A percentile compares a stretch with the other conserved stretches of the same genome.
Conservation (phyloP, 108 stramenopile species). For the Skeletonema costatum region DNA sequence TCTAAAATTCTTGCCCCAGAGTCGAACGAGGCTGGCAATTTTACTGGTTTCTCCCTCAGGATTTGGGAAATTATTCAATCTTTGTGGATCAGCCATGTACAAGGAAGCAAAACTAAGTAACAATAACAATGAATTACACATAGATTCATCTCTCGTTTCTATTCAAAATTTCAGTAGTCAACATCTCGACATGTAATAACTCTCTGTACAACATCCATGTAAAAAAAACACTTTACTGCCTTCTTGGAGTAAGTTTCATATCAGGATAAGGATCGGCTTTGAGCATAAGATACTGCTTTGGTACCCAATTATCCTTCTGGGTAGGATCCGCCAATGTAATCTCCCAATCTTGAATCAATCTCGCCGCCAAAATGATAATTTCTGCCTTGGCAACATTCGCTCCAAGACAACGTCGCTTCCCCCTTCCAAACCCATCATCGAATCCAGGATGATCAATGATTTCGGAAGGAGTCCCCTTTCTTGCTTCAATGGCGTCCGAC, state of each 20-base stretch:
- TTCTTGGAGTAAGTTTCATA: slow-evolving; percentile 15
- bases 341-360: slow-evolving; percentile 41
- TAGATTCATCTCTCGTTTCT: no score
- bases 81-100: no score
- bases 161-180: no score
- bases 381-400: slow-evolving; percentile 35
- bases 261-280: slow-evolving; percentile 39
- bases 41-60: no score
- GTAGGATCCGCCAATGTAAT: slow-evolving; percentile 14
- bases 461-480: slow-evolving; percentile 38
- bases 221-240: not conserved
- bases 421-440: slow-evolving; percentile 33
- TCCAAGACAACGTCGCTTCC: slow-evolving; percentile 38
- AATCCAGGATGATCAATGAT: slow-evolving; percentile 39
- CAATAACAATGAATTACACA: no score
- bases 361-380: slow-evolving; percentile 32
- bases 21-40: no score
- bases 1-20: no score
- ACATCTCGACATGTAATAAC: no score
- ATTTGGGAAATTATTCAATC: no score
- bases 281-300: slow-evolving; percentile 35
- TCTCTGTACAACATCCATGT: not conserved
- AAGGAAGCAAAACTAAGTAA: no score
- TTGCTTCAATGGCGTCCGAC: slow-evolving; percentile 16
- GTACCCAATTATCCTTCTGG: slow-evolving; percentile 14